A percentile compares a stretch with the other conserved stretches of the same genome.
phyloP scores from a whole-genome alignment of 768 basidiomycete species.

The Collybia nuda region DNA sequence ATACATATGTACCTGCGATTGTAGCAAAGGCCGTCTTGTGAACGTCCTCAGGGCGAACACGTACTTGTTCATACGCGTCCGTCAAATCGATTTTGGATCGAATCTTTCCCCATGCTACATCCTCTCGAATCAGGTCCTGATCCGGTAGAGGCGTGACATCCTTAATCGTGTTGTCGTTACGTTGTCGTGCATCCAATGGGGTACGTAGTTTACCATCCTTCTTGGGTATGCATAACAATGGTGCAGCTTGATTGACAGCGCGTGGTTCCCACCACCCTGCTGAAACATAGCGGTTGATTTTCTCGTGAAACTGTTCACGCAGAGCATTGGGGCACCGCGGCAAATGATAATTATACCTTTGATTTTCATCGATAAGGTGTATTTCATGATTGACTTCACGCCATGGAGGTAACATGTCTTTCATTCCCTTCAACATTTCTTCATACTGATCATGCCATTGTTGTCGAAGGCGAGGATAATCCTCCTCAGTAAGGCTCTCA shows the following conservation, averaged over 20 bases:
- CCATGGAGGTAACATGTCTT: constrained; percentile 27
- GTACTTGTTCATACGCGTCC: constrained; percentile 44
- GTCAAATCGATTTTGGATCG: constrained; percentile 40
- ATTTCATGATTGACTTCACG: constrained; percentile 38
- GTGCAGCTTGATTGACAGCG: constrained; percentile 23
- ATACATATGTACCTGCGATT: constrained; percentile 33
- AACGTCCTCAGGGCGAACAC: constrained; percentile 26
- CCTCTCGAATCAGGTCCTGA: constrained; percentile 28
- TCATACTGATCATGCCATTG: constrained; percentile 18
- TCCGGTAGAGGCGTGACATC: constrained; percentile 41
- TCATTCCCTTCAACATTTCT: constrained; percentile 22
- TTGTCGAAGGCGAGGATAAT: constrained; percentile 13
- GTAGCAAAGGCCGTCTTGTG: constrained; percentile 33
- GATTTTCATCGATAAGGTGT: constrained; percentile 30
- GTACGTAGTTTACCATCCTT: constrained; percentile 31
- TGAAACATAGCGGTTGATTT: constrained; percentile 26
- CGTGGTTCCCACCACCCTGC: constrained; percentile 34
- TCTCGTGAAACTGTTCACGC: constrained; percentile 24
- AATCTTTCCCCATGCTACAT: constrained; percentile 28
- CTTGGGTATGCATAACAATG: constrained; percentile 31
- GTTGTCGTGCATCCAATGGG: constrained; percentile 29
- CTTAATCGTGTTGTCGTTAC: constrained; percentile 40
- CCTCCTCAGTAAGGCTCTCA: constrained; percentile 1
- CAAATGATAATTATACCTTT: constrained; percentile 26
- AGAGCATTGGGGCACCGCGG: constrained; percentile 31